Base-by-base conservation (phyloP, 495 filamentous ascomycete genomes). In the Neurospora sp. region DNA sequence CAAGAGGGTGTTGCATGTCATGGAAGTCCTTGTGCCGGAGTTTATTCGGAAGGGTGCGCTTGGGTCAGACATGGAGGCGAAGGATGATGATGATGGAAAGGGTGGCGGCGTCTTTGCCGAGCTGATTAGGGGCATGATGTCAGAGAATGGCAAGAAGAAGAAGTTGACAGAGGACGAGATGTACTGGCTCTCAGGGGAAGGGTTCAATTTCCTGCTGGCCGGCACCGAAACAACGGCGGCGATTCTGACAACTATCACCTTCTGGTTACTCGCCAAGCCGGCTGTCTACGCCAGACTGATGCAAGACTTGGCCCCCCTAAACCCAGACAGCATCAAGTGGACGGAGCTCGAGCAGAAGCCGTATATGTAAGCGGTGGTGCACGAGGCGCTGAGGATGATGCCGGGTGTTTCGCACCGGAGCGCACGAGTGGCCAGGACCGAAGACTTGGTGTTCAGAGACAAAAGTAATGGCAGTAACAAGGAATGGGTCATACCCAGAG, bases 331-430 rank as follows among this genome's bases (percentile, higher is more conserved):
- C 4, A 70, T 78, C 12, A 70, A 77, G 16, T 79, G 78, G 76
- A 59, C 73, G 0, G 72, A 75, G 11, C 76, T 85, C 8, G 79
- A 82, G 68, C 74, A 84, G 71, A 82, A 85, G 1, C 84, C 86
- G 2, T 88, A 86, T 73, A 74, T 86, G n/a, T 79, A 77, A 46
- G 85, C 80, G 0, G 77, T 84, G 10, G 77, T 86, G 12, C 77
- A 83, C 68, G 85, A 86, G 73, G 80, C 79, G 2, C 73, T 84
- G 27, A 80, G 85, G 14, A 78, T 86, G 18, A 81, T 81, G 1
- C 83, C 81, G 39, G 85, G 83, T 18, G 79, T 77, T 11, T 75
- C 75, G 44, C 69, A 74, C 16, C 76, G 82, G 10, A 71, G 77
- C 4, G 71, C 78, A 6, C 74, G 82, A n/a, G 74, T 79, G 35